phyloP scores from a whole-genome alignment of 2,329 filamentous ascomycete species.

The Neocucurbitaria cava region DNA sequence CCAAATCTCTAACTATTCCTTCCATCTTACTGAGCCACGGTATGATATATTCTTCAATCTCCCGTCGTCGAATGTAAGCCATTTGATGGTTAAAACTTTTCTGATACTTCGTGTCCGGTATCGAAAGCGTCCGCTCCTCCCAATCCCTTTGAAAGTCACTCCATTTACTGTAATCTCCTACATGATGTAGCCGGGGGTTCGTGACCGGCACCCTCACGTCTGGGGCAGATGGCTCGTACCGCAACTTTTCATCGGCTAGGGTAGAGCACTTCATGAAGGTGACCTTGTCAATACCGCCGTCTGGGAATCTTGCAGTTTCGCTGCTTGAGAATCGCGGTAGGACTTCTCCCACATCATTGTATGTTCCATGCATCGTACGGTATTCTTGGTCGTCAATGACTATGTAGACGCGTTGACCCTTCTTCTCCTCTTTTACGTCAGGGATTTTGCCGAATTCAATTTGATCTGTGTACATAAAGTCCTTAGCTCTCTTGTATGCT shows the following conservation, averaged over 20 bases:
- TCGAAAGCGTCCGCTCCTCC: neutral
- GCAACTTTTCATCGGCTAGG: conserved; percentile 17
- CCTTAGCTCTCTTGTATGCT: neutral
- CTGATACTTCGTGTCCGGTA: neutral
- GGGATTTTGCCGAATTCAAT: neutral
- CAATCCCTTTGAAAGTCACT: neutral
- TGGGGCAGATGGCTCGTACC: conserved; percentile 7
- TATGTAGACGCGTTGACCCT: neutral
- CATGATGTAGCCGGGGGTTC: neutral
- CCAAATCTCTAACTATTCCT: too few species aligned
- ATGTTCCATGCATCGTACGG: neutral
- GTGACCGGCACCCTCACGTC: neutral
- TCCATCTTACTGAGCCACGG: conserved; percentile 21
- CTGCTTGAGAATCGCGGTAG: neutral
- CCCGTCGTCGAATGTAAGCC: conserved; percentile 13
- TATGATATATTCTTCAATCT: conserved; percentile 18
- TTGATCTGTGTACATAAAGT: neutral
- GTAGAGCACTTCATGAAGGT: conserved; percentile 19
- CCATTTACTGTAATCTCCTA: neutral
- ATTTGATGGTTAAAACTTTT: conserved; percentile 5
- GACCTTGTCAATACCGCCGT: conserved; percentile 10
- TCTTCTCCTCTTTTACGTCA: neutral
- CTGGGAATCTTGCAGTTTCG: neutral
- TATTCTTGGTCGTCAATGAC: neutral
- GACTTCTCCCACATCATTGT: neutral